Percentiles rank a stretch among this genome's conserved stretches.
These are phyloP conservation scores for Myotisia sp. DNA, from an alignment of 2,329 filamentous ascomycete species.

Conservation along the genomic window DNA sequence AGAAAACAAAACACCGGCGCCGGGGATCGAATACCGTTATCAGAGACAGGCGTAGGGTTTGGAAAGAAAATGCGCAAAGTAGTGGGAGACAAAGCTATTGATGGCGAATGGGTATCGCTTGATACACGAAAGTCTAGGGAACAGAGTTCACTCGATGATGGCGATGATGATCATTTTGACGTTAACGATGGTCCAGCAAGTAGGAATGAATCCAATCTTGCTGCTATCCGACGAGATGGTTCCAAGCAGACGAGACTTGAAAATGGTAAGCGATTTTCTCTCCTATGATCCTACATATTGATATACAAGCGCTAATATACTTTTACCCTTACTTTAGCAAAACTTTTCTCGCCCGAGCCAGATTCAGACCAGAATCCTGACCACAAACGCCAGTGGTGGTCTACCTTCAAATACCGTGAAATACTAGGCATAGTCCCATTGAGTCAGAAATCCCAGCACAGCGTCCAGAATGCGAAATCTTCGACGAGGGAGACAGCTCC, in stretches of 20 bases:
- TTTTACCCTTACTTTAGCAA: conserved; percentile 5
- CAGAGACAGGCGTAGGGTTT: conserved; percentile 30
- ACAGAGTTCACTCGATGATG: conserved; percentile 12
- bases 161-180: conserved; percentile 2
- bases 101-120: conserved; percentile 22
- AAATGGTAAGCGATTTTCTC: conserved; percentile 1
- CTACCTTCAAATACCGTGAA: conserved; percentile 86
- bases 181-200: conserved; percentile 10
- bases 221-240: conserved; percentile 3
- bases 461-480: not conserved
- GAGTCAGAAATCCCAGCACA: conserved; percentile 11
- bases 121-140: conserved; percentile 15
- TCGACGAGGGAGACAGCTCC: conserved; percentile 19
- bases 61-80: conserved; percentile 37
- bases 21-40: conserved; percentile 37
- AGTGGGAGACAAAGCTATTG: conserved; percentile 25
- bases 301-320: not conserved
- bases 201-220: conserved; percentile 10
- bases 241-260: not conserved
- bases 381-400: conserved; percentile 43
- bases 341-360: conserved; percentile 10
- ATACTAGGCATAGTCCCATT: conserved; percentile 62
- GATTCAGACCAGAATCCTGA: conserved; percentile 18
- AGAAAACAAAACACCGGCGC: conserved; percentile 40
- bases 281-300: no score